Evolutionary conservation across 768 basidiomycete genomes (phyloP), one percentile per base, ranked within the genome.

Genomic region (Pleurotus eryngii): DNA sequence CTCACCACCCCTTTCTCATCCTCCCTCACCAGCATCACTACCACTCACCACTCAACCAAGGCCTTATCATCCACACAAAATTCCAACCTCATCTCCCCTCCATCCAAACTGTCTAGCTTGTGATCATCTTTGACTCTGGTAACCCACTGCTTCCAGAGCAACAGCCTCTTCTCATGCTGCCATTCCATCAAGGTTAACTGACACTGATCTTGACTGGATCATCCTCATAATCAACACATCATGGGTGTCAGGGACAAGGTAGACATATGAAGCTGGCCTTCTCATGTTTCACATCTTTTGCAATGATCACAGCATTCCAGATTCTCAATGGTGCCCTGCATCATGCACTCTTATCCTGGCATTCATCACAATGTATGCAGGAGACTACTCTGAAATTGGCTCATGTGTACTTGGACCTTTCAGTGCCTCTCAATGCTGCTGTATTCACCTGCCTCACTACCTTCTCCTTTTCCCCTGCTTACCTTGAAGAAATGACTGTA

Each of bases 401-500:
- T 8, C 26, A 20, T 0, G 1, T 12, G 0, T 17, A 65, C 0
- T 66, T 80, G 3, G 55, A 74, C 55, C 61, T 72, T 0, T 2
- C 15, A 3, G 11, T 37, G 5, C 72, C 72, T 0, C 60, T 77
- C 1, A 66, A 78, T 35, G 66, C 69, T 0, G 70, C 79, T 0
- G 64, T 72, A 0, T 74, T 55, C 15, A 72, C 76, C 0, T 77
- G 74, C 57, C 68, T 76, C 6, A 73, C 72, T 5, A 75, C 70
- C 0, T 61, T 64, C 3, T 80, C 80, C 61, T 81, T 65, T 17
- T 40, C 68, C 1, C 65, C 64, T 0, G 69, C 72, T 0, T 45
- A 73, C 0, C 45, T 71, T 0, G 75, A 77, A 0, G 76, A 81
- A 57, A 72, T 80, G 55, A 76, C 73, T 0, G 60, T 77, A 0